Percentiles rank a stretch among this genome's conserved stretches.
phyloP scores from a whole-genome alignment of 1,284 basidiomycete genomes.

The Cryptococcus floricola region DNA sequence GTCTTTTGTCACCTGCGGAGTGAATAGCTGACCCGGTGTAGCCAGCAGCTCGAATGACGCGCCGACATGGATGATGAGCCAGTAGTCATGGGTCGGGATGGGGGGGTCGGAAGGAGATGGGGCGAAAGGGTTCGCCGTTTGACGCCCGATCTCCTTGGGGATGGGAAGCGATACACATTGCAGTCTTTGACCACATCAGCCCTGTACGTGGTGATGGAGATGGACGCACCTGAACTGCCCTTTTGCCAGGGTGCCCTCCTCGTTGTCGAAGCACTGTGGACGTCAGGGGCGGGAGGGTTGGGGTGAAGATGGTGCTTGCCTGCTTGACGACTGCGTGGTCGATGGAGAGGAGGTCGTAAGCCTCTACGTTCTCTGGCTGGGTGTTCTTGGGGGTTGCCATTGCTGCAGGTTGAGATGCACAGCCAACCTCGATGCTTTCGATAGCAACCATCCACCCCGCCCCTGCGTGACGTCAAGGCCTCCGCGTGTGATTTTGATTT shows the following conservation, averaged over 20 bases:
- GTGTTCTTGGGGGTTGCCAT: no score
- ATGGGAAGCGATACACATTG: constrained; percentile 48
- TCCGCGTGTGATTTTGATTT: no score
- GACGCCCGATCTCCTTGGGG: constrained; percentile 39
- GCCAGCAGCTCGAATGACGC: constrained; percentile 44
- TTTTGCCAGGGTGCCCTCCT: constrained; percentile 33
- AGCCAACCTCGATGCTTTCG: no score
- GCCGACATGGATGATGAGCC: constrained; percentile 46
- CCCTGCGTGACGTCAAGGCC: no score
- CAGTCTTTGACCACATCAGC: constrained; percentile 21
- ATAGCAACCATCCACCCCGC: no score
- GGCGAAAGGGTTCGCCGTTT: constrained; percentile 48
- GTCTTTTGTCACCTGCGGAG: constrained; percentile 13
- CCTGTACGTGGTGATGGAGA: no score
- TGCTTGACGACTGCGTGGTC: constrained; percentile 36
- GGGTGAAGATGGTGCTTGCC: constrained; percentile 16
- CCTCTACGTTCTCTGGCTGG: constrained; percentile 21
- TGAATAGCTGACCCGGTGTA: constrained; percentile 32
- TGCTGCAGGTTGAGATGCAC: no score
- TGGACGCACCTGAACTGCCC: constrained; percentile 36
- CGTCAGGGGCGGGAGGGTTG: background rate
- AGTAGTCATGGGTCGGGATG: constrained; percentile 47
- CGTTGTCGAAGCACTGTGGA: constrained; percentile 34
- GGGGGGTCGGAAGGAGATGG: constrained; percentile 35
- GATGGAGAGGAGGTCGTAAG: constrained; percentile 39